Evolutionary conservation across 208 protist genomes (phyloP), one percentile per base, ranked within the genome.

Genomic region (Histomonas meleagridis): DNA sequence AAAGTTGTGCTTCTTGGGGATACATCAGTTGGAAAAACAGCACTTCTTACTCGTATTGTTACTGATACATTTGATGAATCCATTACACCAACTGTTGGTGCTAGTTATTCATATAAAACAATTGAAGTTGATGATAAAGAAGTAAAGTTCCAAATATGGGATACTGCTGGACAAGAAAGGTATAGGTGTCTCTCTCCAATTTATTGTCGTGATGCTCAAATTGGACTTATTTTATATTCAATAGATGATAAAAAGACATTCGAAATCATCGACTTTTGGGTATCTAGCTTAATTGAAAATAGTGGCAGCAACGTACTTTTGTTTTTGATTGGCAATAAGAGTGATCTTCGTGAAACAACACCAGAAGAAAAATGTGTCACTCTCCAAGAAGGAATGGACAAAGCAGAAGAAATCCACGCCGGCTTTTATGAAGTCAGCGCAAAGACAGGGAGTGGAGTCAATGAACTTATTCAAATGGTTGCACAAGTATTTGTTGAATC

Each of bases 1-100:
- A 86, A 86, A 55, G 26, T 86, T 38, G 35, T 86, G 18, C 23
- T 86, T 14, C 46, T 93, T 46, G 92, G 92, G 1, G 92, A 93
- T 46, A 46, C 46, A 26, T 69, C 92, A 2, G 92, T 93, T 32
- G 92, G 92, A 21, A 93, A 93, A 35, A 93, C 92, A 23, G 92
- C 62, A 32, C 18, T 93, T n/a, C 38, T 93, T 12, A 72, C 48
- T 18, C 57, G 65, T 21, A 93, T 92, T 57, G 16, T 79, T 26
- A 62, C 4, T 46, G 72, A 93, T 70, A 46, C 2, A n/a, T 93
- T 93, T 48, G 38, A 90, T 62, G 5, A 9, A 57, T 55, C 51
- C 38, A 40, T 55, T 51, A 26, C 21, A 18, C 32, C 76, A 32
- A 86, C 76, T 18, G 35, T 86, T 16, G 76, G 76, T 2, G 76